These are phyloP conservation scores for Alternaria sp. DNA, from an alignment of 2,329 filamentous ascomycete species.

Conservation along the genomic window DNA sequence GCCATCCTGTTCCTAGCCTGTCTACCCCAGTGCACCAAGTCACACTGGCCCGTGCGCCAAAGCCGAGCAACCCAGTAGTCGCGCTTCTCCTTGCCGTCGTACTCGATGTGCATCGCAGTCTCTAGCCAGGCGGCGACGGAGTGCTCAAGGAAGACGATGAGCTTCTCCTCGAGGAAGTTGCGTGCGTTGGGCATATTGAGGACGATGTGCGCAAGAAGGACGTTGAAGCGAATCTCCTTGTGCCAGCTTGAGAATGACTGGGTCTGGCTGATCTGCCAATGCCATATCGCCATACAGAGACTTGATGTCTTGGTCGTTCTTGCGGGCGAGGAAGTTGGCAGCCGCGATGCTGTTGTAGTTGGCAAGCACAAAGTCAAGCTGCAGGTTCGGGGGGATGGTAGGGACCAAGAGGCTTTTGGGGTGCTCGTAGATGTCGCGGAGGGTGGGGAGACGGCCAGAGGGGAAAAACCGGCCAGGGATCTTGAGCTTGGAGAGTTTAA, in stretches of 20 bases:
- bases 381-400: too few species aligned
- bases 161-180: neutral
- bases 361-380: slow-evolving; percentile 1
- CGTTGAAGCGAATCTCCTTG: slow-evolving; percentile 9
- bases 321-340: slow-evolving; percentile 7
- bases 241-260: slow-evolving; percentile 13
- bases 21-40: slow-evolving; percentile 5
- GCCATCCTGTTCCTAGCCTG: neutral
- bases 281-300: slow-evolving; percentile 8
- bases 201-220: slow-evolving; percentile 6
- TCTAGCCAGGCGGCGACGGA: slow-evolving; percentile 12
- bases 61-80: neutral
- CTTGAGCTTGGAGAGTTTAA: too few species aligned
- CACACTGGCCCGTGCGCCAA: slow-evolving; percentile 7
- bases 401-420: too few species aligned
- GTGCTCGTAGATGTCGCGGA: too few species aligned
- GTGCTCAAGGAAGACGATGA: neutral
- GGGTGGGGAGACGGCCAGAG: too few species aligned
- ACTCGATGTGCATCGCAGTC: slow-evolving; percentile 7
- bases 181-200: slow-evolving; percentile 1
- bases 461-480: slow-evolving; percentile 4
- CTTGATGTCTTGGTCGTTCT: slow-evolving; percentile 7
- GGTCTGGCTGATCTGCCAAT: slow-evolving; percentile 12
- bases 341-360: slow-evolving; percentile 7
- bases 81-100: neutral